Conservation (phyloP, 495 filamentous ascomycete genomes). For the Talaromyces thailandensis region DNA sequence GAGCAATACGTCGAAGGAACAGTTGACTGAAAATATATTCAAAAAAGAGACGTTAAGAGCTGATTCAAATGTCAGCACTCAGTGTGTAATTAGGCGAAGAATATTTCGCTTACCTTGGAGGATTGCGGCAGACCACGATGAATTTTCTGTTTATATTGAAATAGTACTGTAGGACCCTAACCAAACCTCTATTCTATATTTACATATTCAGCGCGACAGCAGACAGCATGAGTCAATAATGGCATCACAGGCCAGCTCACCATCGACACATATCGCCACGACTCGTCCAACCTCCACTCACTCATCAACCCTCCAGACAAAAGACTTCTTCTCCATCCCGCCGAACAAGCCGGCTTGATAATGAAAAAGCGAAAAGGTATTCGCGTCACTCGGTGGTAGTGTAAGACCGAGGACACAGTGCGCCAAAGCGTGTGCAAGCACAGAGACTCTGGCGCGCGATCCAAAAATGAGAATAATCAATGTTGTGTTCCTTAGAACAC, state of each 20-base stretch:
- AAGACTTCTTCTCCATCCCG: constrained; percentile 52
- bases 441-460: constrained; percentile 51
- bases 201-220: too few relatives aligned
- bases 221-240: too few relatives aligned
- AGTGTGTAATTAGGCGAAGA: neutral
- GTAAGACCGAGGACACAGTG: constrained; percentile 85
- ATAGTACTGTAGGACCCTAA: neutral
- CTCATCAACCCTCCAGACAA: too few relatives aligned
- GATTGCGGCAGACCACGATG: too few relatives aligned
- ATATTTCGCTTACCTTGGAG: neutral
- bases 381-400: constrained; percentile 83
- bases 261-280: too few relatives aligned
- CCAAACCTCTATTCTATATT: neutral
- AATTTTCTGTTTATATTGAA: neutral
- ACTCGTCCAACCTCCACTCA: too few relatives aligned
- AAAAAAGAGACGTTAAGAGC: neutral
- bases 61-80: neutral
- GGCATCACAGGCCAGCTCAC: too few relatives aligned
- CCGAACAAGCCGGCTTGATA: constrained; percentile 46
- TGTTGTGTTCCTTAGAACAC: constrained; percentile 60
- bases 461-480: constrained; percentile 83
- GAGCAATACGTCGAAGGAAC: too few relatives aligned
- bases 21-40: too few relatives aligned
- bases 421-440: constrained; percentile 66
- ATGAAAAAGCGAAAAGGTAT: constrained; percentile 47